phyloP scores from a whole-genome alignment of 78 protist species.

The Dictyostelium firmibasis region DNA sequence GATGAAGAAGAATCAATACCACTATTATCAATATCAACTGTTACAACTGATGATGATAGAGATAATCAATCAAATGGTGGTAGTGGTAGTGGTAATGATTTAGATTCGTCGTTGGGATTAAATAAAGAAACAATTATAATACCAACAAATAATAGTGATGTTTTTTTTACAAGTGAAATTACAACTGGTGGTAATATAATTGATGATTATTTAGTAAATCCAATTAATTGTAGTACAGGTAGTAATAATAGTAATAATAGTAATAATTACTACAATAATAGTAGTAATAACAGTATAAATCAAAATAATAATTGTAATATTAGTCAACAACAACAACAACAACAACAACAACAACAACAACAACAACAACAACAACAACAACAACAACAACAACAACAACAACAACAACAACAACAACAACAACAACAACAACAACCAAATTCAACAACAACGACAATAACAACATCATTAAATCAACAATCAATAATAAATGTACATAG shows the following conservation, averaged over 20 bases:
- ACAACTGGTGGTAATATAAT: neutral
- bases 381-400: neutral
- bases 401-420: too few relatives aligned
- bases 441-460: neutral
- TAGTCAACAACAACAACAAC: neutral
- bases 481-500: neutral
- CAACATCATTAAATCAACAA: neutral
- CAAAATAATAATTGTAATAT: neutral
- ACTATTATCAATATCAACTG: neutral
- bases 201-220: conserved; percentile 2
- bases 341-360: neutral
- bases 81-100: neutral
- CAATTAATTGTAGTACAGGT: neutral
- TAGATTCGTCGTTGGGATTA: neutral
- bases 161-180: neutral
- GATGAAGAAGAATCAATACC: neutral
- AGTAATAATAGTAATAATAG: neutral
- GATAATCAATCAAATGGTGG: neutral
- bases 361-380: neutral
- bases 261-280: neutral
- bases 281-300: too few relatives aligned
- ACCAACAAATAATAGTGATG: neutral
- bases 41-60: neutral
- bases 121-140: neutral
- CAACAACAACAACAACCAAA: neutral